These are phyloP conservation scores for Mortierella claussenii DNA, from an alignment of 192 early-diverging fungal species.

Conservation along the genomic window DNA sequence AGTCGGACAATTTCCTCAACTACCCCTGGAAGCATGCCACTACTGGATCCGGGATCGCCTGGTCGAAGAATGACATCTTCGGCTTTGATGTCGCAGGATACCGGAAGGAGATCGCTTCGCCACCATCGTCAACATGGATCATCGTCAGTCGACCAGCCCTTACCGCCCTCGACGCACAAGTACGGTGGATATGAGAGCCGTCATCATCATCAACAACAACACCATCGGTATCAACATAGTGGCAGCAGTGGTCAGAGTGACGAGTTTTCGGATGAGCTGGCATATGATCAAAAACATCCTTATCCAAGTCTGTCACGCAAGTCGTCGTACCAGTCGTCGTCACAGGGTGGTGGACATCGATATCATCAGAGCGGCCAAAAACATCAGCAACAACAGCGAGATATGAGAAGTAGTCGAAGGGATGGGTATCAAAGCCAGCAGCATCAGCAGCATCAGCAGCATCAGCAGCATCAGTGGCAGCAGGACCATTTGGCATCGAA, in stretches of 20 bases:
- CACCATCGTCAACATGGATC: slow-evolving; percentile 4
- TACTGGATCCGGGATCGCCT: no score
- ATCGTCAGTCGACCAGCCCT: not conserved
- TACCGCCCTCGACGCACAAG: slow-evolving; percentile 10
- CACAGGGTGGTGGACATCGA: not conserved
- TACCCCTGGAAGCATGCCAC: no score
- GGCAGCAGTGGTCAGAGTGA: slow-evolving; percentile 36
- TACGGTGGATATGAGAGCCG: slow-evolving; percentile 21
- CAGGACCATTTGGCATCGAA: slow-evolving; percentile 27
- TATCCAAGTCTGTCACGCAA: not conserved
- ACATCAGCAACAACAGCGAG: no score
- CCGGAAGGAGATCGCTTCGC: no score
- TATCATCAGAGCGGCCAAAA: no score
- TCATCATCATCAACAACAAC: no score
- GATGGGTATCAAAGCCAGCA: not conserved
- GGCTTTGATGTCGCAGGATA: no score
- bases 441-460: slow-evolving; percentile 2
- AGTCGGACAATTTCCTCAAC: slow-evolving; percentile 1
- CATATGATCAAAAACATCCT: slow-evolving; percentile 13
- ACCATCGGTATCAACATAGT: no score
- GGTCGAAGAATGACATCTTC: no score
- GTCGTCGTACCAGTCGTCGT: not conserved
- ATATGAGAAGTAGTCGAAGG: no score
- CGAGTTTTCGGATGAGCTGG: slow-evolving; percentile 29
- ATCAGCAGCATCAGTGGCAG: not conserved